Evolutionary conservation across 2,329 filamentous ascomycete genomes (phyloP).

Genomic region (Monosporascus sp.): DNA sequence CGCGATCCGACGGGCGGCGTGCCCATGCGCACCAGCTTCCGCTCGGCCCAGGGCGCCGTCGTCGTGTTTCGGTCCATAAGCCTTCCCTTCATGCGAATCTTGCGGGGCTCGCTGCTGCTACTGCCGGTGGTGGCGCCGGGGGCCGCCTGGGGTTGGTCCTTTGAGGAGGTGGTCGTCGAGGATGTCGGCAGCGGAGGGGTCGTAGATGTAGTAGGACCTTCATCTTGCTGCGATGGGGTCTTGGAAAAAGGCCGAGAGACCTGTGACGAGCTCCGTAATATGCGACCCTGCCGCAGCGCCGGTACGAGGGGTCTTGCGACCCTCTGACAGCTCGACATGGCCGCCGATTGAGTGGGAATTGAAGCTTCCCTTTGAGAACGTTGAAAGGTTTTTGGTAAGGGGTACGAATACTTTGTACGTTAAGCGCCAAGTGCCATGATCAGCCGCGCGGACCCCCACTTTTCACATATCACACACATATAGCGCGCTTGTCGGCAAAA

Average conservation of each 20-base stretch:
- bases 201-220: conserved; percentile 16
- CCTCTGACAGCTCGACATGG: conserved; percentile 57
- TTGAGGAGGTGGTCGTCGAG: conserved; percentile 7
- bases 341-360: conserved; percentile 6
- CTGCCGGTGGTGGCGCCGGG: conserved; percentile 19
- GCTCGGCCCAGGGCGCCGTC: conserved; percentile 58
- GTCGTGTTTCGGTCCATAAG: conserved; percentile 65
- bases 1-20: conserved; percentile 75
- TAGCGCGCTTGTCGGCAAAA: background rate
- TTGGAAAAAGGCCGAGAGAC: conserved; percentile 30
- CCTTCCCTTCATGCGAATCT: conserved; percentile 29
- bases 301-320: conserved; percentile 51
- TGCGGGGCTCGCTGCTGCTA: conserved; percentile 13
- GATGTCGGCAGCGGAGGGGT: conserved; percentile 10
- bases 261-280: conserved; percentile 24
- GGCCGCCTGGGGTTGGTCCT: conserved; percentile 5
- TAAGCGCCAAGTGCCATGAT: background rate
- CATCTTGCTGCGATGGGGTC: conserved; percentile 31
- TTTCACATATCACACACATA: too few species aligned
- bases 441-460: background rate
- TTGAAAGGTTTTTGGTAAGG: too few species aligned
- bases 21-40: conserved; percentile 61
- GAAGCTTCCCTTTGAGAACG: background rate
- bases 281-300: conserved; percentile 41
- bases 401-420: background rate